These are phyloP conservation scores for Leishmania aethiopica DNA, from an alignment of 208 protist genomes.

Conservation along the genomic window DNA sequence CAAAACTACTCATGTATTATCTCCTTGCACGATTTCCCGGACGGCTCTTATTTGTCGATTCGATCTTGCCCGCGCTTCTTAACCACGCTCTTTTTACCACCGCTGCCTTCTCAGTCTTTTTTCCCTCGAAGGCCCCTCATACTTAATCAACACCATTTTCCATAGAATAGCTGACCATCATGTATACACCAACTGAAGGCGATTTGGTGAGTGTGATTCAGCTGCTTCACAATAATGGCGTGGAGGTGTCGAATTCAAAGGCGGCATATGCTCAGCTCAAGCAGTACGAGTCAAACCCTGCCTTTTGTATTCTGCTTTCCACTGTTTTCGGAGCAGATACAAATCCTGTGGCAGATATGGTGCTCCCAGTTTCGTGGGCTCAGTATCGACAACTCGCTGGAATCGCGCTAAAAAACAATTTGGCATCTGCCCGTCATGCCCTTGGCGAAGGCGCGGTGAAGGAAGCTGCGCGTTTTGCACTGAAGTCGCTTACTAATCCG, in stretches of 20 bases:
- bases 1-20: neutral
- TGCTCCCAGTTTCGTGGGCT: conserved; percentile 58
- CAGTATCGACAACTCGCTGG: conserved; percentile 80
- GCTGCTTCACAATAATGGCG: conserved; percentile 84
- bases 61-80: neutral
- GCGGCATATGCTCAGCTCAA: conserved; percentile 81
- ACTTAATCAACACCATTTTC: neutral
- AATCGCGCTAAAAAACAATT: conserved; percentile 88
- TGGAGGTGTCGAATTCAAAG: conserved; percentile 82
- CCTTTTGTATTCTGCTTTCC: conserved; percentile 79
- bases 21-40: neutral
- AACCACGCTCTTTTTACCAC: neutral
- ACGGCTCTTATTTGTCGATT: neutral
- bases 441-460: conserved; percentile 79
- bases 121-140: neutral
- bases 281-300: conserved; percentile 78
- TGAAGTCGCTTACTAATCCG: conserved; percentile 54
- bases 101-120: neutral
- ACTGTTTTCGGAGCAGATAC: conserved; percentile 55
- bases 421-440: conserved; percentile 55
- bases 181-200: conserved; percentile 54
- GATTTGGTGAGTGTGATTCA: conserved; percentile 73
- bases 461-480: conserved; percentile 62
- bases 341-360: conserved; percentile 56
- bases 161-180: neutral